Percentiles rank a stretch among this genome's conserved stretches.
Evolutionary conservation across 208 protist species (phyloP).

Genomic region (Zelonia costaricensis): DNA sequence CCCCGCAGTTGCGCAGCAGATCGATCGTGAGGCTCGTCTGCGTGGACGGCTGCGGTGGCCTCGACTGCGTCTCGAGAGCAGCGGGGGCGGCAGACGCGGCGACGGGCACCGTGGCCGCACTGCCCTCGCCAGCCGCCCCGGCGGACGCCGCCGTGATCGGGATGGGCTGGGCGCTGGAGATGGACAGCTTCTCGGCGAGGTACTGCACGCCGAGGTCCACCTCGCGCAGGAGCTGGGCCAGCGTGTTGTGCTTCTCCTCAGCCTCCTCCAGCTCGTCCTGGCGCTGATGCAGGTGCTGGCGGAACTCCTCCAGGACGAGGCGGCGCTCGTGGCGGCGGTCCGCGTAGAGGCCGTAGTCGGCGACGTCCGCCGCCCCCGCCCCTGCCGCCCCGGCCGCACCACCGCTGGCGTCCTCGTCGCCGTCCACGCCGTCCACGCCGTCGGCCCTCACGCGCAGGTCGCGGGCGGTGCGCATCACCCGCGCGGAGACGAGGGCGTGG

Average conservation of each 20-base stretch:
- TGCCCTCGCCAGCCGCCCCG: background rate
- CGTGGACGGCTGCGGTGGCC: constrained; percentile 5
- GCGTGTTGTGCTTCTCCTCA: constrained; percentile 57
- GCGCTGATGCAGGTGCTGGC: constrained; percentile 77
- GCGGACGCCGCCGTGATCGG: constrained; percentile 8
- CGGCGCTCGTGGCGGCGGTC: constrained; percentile 50
- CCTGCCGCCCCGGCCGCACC: background rate
- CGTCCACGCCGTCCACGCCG: background rate
- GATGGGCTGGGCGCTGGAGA: constrained; percentile 3
- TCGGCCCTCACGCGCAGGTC: constrained; percentile 13
- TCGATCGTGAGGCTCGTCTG: constrained; percentile 34
- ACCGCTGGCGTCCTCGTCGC: constrained; percentile 2
- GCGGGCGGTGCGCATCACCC: constrained; percentile 38
- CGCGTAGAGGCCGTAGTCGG: constrained; percentile 60
- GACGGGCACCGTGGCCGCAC: background rate
- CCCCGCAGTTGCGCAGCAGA: constrained; percentile 55
- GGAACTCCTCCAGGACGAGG: constrained; percentile 89
- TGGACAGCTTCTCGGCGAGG: constrained; percentile 84
- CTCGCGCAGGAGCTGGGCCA: constrained; percentile 79
- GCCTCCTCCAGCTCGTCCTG: constrained; percentile 59
- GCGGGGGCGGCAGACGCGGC: background rate
- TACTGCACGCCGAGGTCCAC: constrained; percentile 90
- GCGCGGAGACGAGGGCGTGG: constrained; percentile 37
- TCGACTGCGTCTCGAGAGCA: background rate
- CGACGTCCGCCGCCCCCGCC: constrained; percentile 9